phyloP scores from a whole-genome alignment of 805 yeast species.

The Yamadazyma kitorensis region DNA sequence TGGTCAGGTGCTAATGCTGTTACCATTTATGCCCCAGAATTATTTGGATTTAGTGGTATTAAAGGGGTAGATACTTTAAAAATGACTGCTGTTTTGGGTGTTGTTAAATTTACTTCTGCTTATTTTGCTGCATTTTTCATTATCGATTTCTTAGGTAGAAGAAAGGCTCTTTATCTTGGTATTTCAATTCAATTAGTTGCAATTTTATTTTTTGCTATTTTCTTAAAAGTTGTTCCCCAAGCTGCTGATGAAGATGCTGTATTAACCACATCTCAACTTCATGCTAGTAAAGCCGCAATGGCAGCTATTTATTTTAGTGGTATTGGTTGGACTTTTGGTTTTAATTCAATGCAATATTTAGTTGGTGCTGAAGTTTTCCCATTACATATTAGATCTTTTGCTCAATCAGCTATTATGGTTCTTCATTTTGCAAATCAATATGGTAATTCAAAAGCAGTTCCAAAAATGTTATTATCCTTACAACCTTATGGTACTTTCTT shows the following conservation, averaged over 20 bases:
- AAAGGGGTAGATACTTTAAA: conserved; percentile 38
- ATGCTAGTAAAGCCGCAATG: conserved; percentile 47
- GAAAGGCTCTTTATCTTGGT: conserved; percentile 49
- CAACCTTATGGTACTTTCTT: conserved; percentile 49
- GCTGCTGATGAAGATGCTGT: conserved; percentile 30
- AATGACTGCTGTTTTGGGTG: conserved; percentile 53
- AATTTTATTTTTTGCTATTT: conserved; percentile 46
- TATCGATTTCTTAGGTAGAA: conserved; percentile 53
- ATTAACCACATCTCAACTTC: conserved; percentile 27
- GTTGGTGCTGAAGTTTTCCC: conserved; percentile 57
- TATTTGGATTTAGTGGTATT: conserved; percentile 48
- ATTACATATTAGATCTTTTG: conserved; percentile 46
- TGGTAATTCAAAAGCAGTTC: conserved; percentile 55
- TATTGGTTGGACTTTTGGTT: conserved; percentile 59
- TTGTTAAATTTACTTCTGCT: conserved; percentile 50
- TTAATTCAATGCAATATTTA: conserved; percentile 54
- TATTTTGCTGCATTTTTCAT: conserved; percentile 51
- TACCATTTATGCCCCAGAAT: conserved; percentile 55
- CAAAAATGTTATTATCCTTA: conserved; percentile 48
- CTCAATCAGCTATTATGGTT: conserved; percentile 51
- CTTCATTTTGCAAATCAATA: conserved; percentile 57
- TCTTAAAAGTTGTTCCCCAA: conserved; percentile 43
- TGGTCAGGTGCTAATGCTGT: conserved; percentile 61
- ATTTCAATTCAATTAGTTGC: conserved; percentile 41
- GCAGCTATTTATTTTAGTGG: conserved; percentile 51